Evolutionary conservation across 2,329 filamentous ascomycete genomes (phyloP), one percentile per base, ranked within the genome.

Genomic region (Alternaria alternata): DNA sequence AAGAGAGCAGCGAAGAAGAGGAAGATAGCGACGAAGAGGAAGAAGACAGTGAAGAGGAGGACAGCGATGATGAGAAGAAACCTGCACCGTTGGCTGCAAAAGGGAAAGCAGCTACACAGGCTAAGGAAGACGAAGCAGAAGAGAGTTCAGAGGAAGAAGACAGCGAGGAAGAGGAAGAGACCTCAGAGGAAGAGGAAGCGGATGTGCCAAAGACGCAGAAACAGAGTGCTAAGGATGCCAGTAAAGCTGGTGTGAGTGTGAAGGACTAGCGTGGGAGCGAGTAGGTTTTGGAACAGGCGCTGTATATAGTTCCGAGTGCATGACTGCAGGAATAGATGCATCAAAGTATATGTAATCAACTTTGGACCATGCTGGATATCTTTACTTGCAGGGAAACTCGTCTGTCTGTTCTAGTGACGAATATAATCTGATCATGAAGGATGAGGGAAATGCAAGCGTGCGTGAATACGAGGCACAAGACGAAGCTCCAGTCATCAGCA

Each of bases 191-290:
- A 46, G 62, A 65, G 2, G 56, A 64, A 44, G 58, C 51, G 7
- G 51, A 63, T 3, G 30, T 20, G 22, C 20, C 46, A 24, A 64
- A 70, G 54, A 69, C 67, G 30, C 71, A 76, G 54, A 57, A 65
- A 7, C 71, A 75, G 54, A 59, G 63, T 36, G 64, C 70, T 0
- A 72, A 69, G 38, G 70, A 68, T n/a, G 69, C 65, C 1, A 64
- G 51, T 3, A 76, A 76, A 54, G 78, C 77, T 2, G 70, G 71
- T 9, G 73, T 73, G 54, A 79, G 76, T 55, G 79, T 79, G 5
- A 70, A 80, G 55, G 78, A 80, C 53, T 80, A 56, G 32, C 18
- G 16, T 12, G 18, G 20, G 3, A 14, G 3, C 20, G 8, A 12
- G 12, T 1, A 49, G 49, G 18, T 32, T 7, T n/a, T 12, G 41